Base-by-base conservation (phyloP, 208 protist genomes). In the Histomonas meleagridis region DNA sequence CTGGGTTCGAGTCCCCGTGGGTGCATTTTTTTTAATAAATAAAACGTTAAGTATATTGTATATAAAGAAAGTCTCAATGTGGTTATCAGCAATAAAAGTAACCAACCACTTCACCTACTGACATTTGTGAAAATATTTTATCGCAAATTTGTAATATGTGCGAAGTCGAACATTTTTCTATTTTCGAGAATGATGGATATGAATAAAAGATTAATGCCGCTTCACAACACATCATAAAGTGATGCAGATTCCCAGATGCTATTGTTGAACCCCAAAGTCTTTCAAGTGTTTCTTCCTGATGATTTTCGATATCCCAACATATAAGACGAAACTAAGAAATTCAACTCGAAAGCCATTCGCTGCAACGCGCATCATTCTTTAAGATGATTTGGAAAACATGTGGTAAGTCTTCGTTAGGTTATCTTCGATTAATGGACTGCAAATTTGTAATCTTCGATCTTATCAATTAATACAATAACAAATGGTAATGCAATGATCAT, bases 281-380 rank as follows among this genome's bases (percentile, higher is more conserved):
- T 46, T 86, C 76, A 16, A 86, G 26, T 21, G 51, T 55, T 14
- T 1, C 4, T 55, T 86, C 76, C 5, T 55, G 7, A 35, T 16
- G 40, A 53, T 38, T 46, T 7, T 38, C 46, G 0, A 48, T 55
- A 86, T 28, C 26, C 18, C 2, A 86, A 28, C 76, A 86, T 86
- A n/a, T 38, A 86, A n/a, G 40, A n/a, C 23, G 76, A 86, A 32
- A 86, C 76, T 38, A 86, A 12, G 55, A 86, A 86, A 55, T 86
- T 86, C 46, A 86, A n/a, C 9, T 51, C 40, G 10, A 21, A 38
- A 86, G 14, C 23, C 23, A 86, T 5, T 55, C 32, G 18, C 14
- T 43, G 10, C 14, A 9, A 21, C 38, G n/a, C 0, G 5, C 10
- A n/a, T 51, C 40, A n/a, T 86, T 12, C 16, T 23, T 86, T 14